Base-by-base conservation (phyloP, 495 filamentous ascomycete species). In the Lepraria neglecta region DNA sequence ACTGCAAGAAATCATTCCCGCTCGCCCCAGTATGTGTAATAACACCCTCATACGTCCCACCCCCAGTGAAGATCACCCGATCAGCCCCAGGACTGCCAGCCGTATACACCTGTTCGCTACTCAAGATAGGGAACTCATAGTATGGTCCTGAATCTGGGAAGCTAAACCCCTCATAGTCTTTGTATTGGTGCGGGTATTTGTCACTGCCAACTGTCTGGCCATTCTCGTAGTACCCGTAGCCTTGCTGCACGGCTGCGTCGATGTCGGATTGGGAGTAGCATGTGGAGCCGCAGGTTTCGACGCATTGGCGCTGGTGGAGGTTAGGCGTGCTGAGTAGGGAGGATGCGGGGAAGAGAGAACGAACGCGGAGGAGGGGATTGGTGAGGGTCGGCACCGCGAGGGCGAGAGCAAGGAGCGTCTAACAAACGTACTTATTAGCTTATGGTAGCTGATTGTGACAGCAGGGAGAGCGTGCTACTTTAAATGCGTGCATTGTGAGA, bases 51-150 rank as follows among this genome's bases (percentile, higher is more conserved):
- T 80, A 75, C 64, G 77, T 53, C 40, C 83, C 76, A 27, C 68
- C 51, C 0, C 24, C 63, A 56, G 87, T 84, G 70, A 90, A 85
- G 51, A 91, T 73, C 50, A 91, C 82, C n/a, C 87, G 78, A 69
- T 90, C 87, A 11, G 87, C 71, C 1, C 88, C 87, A 0, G 87
- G 87, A 9, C 76, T 80, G 30, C 86, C 85, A 56, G 87, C 85
- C 43, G 66, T 75, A 65, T 88, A 91, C 2, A 79, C 70, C 2
- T 66, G 59, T 61, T 75, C 77, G 58, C 73, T 76, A 55, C 65
- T 75, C 67, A 87, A 62, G 59, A 91, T 84, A 1, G 88, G 88
- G 69, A 83, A 90, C 69, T 90, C 87, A 64, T 87, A 85, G 74
- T 84, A 90, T 0, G 85, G 83, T n/a, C 78, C 78, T 1, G 69